These are phyloP conservation scores for Gossypium laxum DNA, from an alignment of 441 rosid genomes.

Conservation along the genomic window DNA sequence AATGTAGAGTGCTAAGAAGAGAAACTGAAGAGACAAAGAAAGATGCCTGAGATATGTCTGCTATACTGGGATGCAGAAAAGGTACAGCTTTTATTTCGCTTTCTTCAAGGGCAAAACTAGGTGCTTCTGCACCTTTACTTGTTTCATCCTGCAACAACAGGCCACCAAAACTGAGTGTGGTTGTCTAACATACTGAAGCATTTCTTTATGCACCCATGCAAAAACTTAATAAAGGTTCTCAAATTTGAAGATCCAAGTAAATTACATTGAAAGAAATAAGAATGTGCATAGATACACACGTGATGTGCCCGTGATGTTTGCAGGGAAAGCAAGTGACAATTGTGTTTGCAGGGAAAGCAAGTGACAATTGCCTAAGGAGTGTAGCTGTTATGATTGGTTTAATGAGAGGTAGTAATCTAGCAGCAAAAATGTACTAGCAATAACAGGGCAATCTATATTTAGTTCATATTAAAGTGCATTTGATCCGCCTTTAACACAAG, in stretches of 20 bases:
- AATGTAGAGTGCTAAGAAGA: slow-evolving; percentile 3
- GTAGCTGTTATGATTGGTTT: neutral
- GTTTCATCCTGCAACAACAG: neutral
- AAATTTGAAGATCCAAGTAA: neutral
- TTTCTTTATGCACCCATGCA: neutral
- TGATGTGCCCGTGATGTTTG: neutral
- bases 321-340: neutral
- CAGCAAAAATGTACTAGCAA: neutral
- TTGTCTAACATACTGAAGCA: neutral
- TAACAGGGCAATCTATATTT: neutral
- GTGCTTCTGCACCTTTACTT: neutral
- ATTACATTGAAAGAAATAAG: neutral
- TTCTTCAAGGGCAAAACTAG: slow-evolving; percentile 9
- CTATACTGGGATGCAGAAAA: slow-evolving; percentile 12
- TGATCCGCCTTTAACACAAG: neutral
- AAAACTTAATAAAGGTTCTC: neutral
- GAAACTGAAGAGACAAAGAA: neutral
- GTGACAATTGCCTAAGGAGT: neutral
- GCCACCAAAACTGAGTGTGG: neutral
- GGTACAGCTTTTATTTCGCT: slow-evolving; percentile 16
- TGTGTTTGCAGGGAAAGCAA: neutral
- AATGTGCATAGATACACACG: neutral
- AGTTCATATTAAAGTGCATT: neutral
- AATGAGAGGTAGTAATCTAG: neutral
- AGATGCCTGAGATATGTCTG: slow-evolving; percentile 10